Percentiles rank a stretch among this genome's conserved stretches.
phyloP scores from a whole-genome alignment of 2,329 filamentous ascomycete genomes.

The Dothideomycetes sp. region DNA sequence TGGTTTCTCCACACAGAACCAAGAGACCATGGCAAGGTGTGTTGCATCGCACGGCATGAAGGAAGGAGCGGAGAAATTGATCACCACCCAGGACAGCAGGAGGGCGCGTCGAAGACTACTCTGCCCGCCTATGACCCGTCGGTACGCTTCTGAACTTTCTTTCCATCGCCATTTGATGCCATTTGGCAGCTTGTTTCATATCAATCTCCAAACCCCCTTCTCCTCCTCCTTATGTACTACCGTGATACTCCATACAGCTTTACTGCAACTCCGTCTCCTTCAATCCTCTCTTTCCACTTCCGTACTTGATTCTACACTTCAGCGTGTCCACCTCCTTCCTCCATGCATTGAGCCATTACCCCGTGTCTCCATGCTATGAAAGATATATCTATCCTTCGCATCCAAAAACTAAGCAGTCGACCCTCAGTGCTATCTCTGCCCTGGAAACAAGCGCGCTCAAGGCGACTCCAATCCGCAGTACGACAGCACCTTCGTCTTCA shows the following conservation, averaged over 20 bases:
- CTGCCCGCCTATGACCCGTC: slow-evolving; percentile 67
- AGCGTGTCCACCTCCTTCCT: too few species aligned
- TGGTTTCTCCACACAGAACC: slow-evolving; percentile 91
- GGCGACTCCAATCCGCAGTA: slow-evolving; percentile 83
- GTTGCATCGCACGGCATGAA: background rate
- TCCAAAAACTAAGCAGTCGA: slow-evolving; percentile 9
- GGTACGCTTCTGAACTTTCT: too few species aligned
- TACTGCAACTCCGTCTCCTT: too few species aligned
- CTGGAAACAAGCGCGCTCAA: slow-evolving; percentile 77
- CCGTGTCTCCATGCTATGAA: too few species aligned
- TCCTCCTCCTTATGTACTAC: too few species aligned
- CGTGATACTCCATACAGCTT: too few species aligned
- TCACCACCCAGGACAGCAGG: slow-evolving; percentile 30
- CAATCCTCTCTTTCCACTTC: too few species aligned
- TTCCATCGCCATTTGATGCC: too few species aligned
- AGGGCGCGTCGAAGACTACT: slow-evolving; percentile 34
- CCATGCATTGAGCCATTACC: too few species aligned
- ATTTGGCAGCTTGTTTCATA: too few species aligned
- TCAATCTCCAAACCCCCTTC: too few species aligned
- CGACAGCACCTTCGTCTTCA: slow-evolving; percentile 78
- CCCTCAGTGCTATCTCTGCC: slow-evolving; percentile 79
- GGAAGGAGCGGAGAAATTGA: slow-evolving; percentile 1
- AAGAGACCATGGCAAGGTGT: slow-evolving; percentile 88
- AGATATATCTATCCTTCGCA: background rate
- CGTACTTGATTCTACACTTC: too few species aligned